A percentile compares a stretch with the other conserved stretches of the same genome.
These are phyloP conservation scores for Dovyalis caffra DNA, from an alignment of 345 rosid genomes.

Conservation along the genomic window DNA sequence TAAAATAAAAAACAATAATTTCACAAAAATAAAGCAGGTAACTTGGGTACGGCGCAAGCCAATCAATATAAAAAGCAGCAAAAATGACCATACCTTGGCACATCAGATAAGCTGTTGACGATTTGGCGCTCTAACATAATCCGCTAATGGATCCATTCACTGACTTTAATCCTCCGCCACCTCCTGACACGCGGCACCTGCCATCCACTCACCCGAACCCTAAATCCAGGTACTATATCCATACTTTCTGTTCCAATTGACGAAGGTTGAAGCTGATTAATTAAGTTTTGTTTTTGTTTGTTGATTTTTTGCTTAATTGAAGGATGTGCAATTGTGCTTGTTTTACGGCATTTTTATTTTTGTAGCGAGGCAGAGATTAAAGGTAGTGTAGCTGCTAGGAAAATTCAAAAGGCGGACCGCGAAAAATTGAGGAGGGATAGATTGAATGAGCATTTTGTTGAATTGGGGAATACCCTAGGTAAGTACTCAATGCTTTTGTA, in stretches of 20 bases:
- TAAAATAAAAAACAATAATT: no score
- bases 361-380: conserved; percentile 44
- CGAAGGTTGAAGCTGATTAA: neutral
- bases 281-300: neutral
- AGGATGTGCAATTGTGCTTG: neutral
- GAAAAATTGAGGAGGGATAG: conserved; percentile 92
- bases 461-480: conserved; percentile 80
- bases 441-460: conserved; percentile 77
- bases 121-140: neutral
- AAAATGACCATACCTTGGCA: neutral
- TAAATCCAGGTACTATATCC: conserved; percentile 21
- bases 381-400: conserved; percentile 51
- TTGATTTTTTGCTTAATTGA: neutral
- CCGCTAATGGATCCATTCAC: conserved; percentile 10
- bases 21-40: no score
- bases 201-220: conserved; percentile 21
- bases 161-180: conserved; percentile 29
- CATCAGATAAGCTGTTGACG: neutral
- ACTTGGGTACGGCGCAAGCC: no score
- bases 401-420: conserved; percentile 82
- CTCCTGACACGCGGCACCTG: conserved; percentile 18
- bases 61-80: no score
- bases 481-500: conserved; percentile 3
- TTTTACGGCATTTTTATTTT: neutral
- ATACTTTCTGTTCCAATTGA: neutral